Percentiles rank a stretch among this genome's conserved stretches.
These are phyloP conservation scores for Rehmannia glutinosa DNA, from an alignment of 257 asterid species.

Conservation along the genomic window DNA sequence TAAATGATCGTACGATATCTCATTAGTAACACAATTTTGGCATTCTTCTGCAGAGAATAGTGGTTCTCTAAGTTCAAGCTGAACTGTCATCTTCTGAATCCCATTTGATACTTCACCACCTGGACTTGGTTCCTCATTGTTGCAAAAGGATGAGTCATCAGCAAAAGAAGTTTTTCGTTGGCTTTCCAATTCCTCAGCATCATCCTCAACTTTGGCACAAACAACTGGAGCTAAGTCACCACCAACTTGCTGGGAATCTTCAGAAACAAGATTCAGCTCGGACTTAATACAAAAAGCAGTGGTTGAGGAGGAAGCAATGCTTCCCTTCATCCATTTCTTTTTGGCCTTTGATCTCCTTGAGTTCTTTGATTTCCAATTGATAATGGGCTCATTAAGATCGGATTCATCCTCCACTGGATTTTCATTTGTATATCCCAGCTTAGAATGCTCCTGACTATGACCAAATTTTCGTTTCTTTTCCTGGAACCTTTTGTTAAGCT, in stretches of 20 bases:
- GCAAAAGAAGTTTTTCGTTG: constrained; percentile 4
- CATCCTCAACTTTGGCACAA: constrained; percentile 33
- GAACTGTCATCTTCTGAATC: neutral
- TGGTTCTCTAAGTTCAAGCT: constrained; percentile 10
- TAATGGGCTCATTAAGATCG: constrained; percentile 35
- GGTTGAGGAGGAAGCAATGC: constrained; percentile 6
- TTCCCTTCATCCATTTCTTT: constrained; percentile 16
- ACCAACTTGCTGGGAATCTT: constrained; percentile 15
- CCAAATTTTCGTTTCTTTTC: constrained; percentile 40
- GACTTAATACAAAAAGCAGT: constrained; percentile 15
- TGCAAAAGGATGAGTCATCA: constrained; percentile 6
- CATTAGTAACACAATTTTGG: constrained; percentile 30
- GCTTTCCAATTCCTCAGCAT: constrained; percentile 15
- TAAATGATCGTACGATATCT: constrained; percentile 34
- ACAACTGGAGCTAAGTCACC: constrained; percentile 5
- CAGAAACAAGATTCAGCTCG: constrained; percentile 20
- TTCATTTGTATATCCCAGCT: constrained; percentile 11
- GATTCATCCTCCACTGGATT: constrained; percentile 34
- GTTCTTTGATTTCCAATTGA: constrained; percentile 29
- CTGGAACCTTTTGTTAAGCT: constrained; percentile 33
- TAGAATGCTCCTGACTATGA: constrained; percentile 7
- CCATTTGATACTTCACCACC: constrained; percentile 13
- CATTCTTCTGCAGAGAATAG: constrained; percentile 21
- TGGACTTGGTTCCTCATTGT: constrained; percentile 1
- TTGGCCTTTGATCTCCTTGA: constrained; percentile 29